Percentiles rank a stretch among this genome's conserved stretches.
These are phyloP conservation scores for Acanthamoeba culbertsoni DNA, from an alignment of 208 protist species.

Conservation along the genomic window DNA sequence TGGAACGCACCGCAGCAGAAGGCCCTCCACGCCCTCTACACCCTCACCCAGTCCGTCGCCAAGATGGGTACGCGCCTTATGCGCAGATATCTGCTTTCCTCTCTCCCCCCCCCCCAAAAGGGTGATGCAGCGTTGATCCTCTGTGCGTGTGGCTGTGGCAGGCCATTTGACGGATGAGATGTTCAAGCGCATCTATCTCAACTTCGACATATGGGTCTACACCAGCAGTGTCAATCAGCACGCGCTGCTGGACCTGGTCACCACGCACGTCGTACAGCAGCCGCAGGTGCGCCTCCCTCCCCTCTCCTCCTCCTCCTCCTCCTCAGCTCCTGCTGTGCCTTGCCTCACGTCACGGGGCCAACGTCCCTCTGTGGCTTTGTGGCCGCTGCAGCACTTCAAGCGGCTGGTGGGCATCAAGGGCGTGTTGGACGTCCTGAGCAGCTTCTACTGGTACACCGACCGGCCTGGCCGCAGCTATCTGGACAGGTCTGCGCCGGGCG, in stretches of 20 bases:
- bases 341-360: neutral
- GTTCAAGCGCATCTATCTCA: constrained; percentile 56
- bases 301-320: neutral
- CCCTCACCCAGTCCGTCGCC: neutral
- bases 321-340: too few relatives aligned
- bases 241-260: neutral
- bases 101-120: too few relatives aligned
- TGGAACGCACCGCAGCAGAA: constrained; percentile 29
- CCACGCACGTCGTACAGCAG: constrained; percentile 36
- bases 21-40: constrained; percentile 7
- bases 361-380: neutral
- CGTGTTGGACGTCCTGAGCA: constrained; percentile 20
- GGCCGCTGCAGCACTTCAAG: neutral
- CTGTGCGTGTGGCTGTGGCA: neutral
- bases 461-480: neutral
- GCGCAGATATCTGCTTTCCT: neutral
- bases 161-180: neutral
- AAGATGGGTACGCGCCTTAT: neutral
- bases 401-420: neutral
- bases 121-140: neutral
- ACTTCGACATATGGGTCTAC: constrained; percentile 58
- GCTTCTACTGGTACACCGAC: constrained; percentile 25
- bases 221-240: constrained; percentile 1
- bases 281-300: neutral
- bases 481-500: neutral